Evolutionary conservation across 202 grass and related monocot genomes (phyloP), one percentile per base, ranked within the genome.

Genomic region (Eragrostis tef): DNA sequence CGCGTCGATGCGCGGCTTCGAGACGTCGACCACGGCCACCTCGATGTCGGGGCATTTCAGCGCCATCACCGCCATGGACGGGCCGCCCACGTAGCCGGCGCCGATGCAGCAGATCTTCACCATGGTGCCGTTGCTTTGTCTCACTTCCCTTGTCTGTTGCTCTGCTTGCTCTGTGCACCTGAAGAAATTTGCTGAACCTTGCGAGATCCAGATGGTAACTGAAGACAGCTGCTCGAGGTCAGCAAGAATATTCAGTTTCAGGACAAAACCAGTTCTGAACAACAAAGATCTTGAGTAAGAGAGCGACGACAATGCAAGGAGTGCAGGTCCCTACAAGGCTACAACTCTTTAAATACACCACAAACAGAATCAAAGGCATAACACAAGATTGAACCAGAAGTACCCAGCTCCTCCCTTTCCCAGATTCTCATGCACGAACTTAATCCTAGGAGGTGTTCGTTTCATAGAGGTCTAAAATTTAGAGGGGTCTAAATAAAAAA

Each of bases 41-140:
- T 89, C 66, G 20, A 87, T 41, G 9, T 39, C 51, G 0, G 90
- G 90, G 54, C 87, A 92, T 60, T 92, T 92, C 7, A 81, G 36
- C 27, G 87, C 87, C 19, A 89, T 87, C 5, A 92, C 86, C 4
- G 90, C 86, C 86, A 92, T 92, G 42, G 90, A 68, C 15, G 86
- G 90, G 16, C 90, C 90, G 3, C 90, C 90, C 13, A 89, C 90
- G 51, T 87, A 92, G 48, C 87, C 87, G 7, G 87, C 87, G 70
- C 90, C 90, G n/a, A 92, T 70, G 43, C 90, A 92, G 76, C 90
- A 92, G 70, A 92, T 85, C 84, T 92, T 92, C 69, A 89, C 86
- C 90, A 89, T 88, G 70, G 0, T 79, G 81, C 34, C 2, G 19
- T 67, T 9, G n/a, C 16, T 12, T 6, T 3, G 9, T 5, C 15